Conservation (phyloP, 495 filamentous ascomycete genomes). For the Acidiella bohemica region DNA sequence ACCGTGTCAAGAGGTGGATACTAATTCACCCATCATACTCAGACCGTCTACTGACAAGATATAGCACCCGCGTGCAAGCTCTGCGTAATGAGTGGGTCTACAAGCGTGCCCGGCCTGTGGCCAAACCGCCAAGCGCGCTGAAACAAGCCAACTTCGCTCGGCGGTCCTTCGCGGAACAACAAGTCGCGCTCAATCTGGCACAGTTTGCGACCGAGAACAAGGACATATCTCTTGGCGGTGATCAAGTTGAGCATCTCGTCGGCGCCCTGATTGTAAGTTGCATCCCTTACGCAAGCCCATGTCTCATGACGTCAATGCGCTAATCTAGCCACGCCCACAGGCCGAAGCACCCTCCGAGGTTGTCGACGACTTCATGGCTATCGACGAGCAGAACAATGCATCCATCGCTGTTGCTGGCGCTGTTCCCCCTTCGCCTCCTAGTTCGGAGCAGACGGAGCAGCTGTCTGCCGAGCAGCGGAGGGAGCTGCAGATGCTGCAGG, state of each 20-base stretch:
- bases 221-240: constrained; percentile 20
- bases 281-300: constrained; percentile 6
- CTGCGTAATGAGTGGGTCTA: constrained; percentile 1
- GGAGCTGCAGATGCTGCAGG: constrained; percentile 16
- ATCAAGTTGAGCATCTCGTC: constrained; percentile 22
- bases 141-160: constrained; percentile 14
- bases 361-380: constrained; percentile 10
- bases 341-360: constrained; percentile 27
- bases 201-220: constrained; percentile 31
- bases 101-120: constrained; percentile 3
- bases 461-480: constrained; percentile 14
- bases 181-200: constrained; percentile 44
- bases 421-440: constrained; percentile 14
- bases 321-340: constrained; percentile 21
- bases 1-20: constrained; percentile 32
- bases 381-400: too few relatives aligned
- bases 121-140: constrained; percentile 8
- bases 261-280: constrained; percentile 26
- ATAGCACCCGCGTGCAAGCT: constrained; percentile 12
- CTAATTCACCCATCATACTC: neutral
- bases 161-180: constrained; percentile 33
- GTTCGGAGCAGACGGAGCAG: constrained; percentile 14
- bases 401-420: constrained; percentile 5
- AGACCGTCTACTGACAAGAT: neutral
- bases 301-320: constrained; percentile 20